Evolutionary conservation across 495 filamentous ascomycete genomes (phyloP).

Genomic region (Penicillium bialowiezense): DNA sequence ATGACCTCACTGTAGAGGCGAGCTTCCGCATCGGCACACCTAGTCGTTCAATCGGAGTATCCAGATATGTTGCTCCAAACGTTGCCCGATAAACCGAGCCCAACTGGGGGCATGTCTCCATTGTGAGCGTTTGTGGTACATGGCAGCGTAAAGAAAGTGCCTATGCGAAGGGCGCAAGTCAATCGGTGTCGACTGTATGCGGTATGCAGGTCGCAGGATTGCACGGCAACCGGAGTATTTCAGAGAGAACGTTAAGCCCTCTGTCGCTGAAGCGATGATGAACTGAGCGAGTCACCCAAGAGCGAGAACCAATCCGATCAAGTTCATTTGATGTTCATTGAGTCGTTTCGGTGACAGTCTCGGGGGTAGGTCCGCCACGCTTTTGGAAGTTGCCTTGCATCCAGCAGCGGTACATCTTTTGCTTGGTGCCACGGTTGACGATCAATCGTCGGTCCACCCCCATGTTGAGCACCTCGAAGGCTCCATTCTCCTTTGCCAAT

Average conservation of each 20-base stretch:
- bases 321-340: slow-evolving; percentile 1
- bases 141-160: no score
- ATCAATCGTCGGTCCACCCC: slow-evolving; percentile 83
- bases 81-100: no score
- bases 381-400: slow-evolving; percentile 90
- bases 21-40: no score
- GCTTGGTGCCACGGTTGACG: slow-evolving; percentile 81
- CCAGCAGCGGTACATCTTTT: slow-evolving; percentile 99
- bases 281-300: neutral
- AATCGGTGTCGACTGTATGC: no score
- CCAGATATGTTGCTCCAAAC: no score
- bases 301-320: neutral
- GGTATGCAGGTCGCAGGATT: neutral
- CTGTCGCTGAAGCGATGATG: neutral
- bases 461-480: slow-evolving; percentile 68
- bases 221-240: neutral
- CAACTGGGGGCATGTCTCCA: no score
- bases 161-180: no score
- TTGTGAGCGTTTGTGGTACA: neutral
- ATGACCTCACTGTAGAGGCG: neutral
- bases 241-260: neutral
- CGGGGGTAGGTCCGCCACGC: slow-evolving; percentile 28
- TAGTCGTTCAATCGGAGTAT: neutral
- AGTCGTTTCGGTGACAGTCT: slow-evolving; percentile 6
- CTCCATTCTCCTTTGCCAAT: slow-evolving; percentile 17